phyloP scores from a whole-genome alignment of 192 early-diverging fungal species.

The Powellomyces hirtus region DNA sequence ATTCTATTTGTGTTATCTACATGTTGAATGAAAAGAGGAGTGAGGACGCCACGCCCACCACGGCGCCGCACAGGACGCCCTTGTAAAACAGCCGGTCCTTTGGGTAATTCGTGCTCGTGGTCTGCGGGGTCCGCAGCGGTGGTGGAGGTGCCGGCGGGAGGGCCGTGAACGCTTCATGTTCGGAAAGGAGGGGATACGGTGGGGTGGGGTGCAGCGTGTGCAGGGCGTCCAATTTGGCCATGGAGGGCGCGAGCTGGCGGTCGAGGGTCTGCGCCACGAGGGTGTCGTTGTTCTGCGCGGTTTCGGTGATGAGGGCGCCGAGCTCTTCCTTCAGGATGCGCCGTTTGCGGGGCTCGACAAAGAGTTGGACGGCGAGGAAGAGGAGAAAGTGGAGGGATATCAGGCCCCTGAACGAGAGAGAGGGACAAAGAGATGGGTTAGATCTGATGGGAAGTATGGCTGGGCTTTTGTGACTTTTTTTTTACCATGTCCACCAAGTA shows the following conservation, averaged over 20 bases:
- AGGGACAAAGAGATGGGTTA: neutral
- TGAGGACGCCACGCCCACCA: constrained; percentile 1
- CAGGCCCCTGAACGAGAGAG: constrained; percentile 38
- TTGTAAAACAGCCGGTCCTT: constrained; percentile 25
- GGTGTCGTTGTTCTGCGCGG: neutral
- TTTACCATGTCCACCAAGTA: constrained; percentile 48
- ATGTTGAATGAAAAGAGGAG: neutral
- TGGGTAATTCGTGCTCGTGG: neutral
- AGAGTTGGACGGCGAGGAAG: constrained; percentile 40
- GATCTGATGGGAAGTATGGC: too few species aligned
- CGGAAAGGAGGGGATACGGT: neutral
- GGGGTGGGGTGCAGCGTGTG: neutral
- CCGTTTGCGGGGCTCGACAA: constrained; percentile 44
- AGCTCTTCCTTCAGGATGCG: constrained; percentile 28
- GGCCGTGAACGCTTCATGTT: neutral
- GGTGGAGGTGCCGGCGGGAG: neutral
- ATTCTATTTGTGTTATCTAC: neutral
- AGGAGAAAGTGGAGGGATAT: constrained; percentile 44
- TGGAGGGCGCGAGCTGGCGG: neutral
- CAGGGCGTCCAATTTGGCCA: constrained; percentile 1
- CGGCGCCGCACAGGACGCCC: constrained; percentile 7
- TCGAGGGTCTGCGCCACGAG: neutral
- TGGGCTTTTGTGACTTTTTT: too few species aligned
- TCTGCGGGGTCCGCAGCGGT: neutral
- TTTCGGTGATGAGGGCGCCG: constrained; percentile 30